phyloP scores from a whole-genome alignment of 2,329 filamentous ascomycete species.

The Pseudogymnoascus sp. region DNA sequence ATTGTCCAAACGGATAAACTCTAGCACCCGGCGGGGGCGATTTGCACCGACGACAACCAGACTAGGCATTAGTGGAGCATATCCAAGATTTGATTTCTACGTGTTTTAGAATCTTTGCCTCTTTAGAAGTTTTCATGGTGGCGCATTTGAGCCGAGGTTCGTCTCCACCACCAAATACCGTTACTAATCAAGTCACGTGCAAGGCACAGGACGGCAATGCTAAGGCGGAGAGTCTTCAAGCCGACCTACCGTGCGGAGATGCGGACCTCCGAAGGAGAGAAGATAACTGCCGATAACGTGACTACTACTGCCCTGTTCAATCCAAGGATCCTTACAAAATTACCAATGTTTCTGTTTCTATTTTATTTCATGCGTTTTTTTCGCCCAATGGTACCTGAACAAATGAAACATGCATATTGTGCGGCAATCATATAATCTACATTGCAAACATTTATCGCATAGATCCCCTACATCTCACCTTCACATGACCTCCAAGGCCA shows the following conservation, averaged over 20 bases:
- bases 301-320: neutral
- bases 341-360: too few relatives aligned
- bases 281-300: neutral
- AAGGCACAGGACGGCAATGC: neutral
- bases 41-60: neutral
- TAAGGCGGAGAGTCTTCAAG: neutral
- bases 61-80: slow-evolving; percentile 1
- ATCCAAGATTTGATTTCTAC: neutral
- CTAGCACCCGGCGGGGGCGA: neutral
- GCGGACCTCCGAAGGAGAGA: neutral
- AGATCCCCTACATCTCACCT: neutral
- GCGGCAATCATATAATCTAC: neutral
- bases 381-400: neutral
- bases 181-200: neutral
- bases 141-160: neutral
- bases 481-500: neutral
- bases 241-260: neutral
- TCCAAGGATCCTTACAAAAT: neutral
- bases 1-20: neutral
- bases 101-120: neutral
- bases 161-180: neutral
- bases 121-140: neutral
- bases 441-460: neutral
- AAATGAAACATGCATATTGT: neutral
- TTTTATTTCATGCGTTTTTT: neutral